Base-by-base conservation (phyloP, 345 rosid genomes). In the Isatis tinctoria region DNA sequence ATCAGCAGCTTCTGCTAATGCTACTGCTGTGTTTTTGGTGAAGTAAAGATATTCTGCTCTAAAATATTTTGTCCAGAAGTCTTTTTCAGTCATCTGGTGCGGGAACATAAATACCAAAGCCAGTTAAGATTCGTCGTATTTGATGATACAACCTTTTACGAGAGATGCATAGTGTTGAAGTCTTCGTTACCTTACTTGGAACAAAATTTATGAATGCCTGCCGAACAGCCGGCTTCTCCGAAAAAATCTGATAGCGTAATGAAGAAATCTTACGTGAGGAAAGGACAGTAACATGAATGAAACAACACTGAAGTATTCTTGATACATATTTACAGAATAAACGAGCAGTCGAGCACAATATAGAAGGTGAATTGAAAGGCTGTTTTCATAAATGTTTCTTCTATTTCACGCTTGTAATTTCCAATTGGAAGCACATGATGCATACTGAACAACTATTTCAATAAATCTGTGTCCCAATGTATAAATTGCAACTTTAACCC, bases 181-280 rank as follows among this genome's bases (percentile, higher is more conserved):
- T 57, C 78, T 36, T 62, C 73, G 65, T 65, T 80, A 95, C 99
- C 99, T 95, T 95, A 16, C 79, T 83, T 6, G 99, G 99, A 82
- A 95, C 97, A 71, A 82, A 80, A 62, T 69, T 86, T 74, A 95
- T 69, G 80, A 87, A 95, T 67, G 97, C 98, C 72, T 72, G 88
- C 71, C 88, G 96, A 70, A 90, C 97, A 63, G 97, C 93, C 35
- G 99, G 99, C 77, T 90, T 95, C 90, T 90, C 96, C 61, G 97
- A 89, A 87, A 95, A 95, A 76, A 90, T 92, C 99, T 95, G 85
- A 53, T 45, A 68, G 43, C 35, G 39, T 26, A 70, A 54, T 70
- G 94, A 74, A 14, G 48, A 43, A 45, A 87, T 83, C 58, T 89
- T 93, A 36, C 45, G 65, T 52, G 36, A 24, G 45, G 4, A 16